phyloP scores from a whole-genome alignment of 1,284 basidiomycete species.

The Ganoderma multipileum region DNA sequence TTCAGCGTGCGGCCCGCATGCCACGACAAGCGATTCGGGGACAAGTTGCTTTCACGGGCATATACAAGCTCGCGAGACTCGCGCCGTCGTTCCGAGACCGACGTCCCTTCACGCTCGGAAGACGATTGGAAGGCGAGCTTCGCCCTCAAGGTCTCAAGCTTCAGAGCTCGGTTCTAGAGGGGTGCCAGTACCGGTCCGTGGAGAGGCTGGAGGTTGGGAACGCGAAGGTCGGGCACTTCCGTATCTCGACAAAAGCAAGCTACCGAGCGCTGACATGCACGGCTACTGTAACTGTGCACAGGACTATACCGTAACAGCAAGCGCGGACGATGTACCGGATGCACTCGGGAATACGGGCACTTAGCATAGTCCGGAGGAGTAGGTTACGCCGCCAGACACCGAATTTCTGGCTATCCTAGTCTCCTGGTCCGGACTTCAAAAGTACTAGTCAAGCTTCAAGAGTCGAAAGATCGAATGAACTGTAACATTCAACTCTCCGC shows the following conservation, averaged over 20 bases:
- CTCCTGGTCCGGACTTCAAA: no score
- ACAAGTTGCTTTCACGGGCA: no score
- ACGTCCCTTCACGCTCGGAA: slow-evolving; percentile 3
- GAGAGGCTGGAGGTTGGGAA: background rate
- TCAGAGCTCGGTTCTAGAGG: background rate
- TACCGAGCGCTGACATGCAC: background rate
- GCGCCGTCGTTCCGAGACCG: background rate
- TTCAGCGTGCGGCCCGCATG: background rate
- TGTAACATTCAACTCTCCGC: background rate
- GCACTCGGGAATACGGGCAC: background rate
- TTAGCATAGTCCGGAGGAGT: background rate
- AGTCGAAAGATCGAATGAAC: background rate
- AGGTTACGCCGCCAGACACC: background rate
- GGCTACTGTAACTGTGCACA: background rate
- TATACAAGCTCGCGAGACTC: background rate
- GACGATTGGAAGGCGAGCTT: background rate
- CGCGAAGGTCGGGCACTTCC: background rate
- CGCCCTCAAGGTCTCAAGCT: background rate
- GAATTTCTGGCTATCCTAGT: background rate
- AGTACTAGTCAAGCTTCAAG: no score
- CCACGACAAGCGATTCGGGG: background rate
- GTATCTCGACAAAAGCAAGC: slow-evolving; percentile 1
- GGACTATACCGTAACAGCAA: background rate
- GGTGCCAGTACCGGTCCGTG: background rate
- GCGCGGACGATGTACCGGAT: background rate